A percentile compares a stretch with the other conserved stretches of the same genome.
These are phyloP conservation scores for Zoysia matrella DNA, from an alignment of 202 grass and related monocot species.

Conservation along the genomic window DNA sequence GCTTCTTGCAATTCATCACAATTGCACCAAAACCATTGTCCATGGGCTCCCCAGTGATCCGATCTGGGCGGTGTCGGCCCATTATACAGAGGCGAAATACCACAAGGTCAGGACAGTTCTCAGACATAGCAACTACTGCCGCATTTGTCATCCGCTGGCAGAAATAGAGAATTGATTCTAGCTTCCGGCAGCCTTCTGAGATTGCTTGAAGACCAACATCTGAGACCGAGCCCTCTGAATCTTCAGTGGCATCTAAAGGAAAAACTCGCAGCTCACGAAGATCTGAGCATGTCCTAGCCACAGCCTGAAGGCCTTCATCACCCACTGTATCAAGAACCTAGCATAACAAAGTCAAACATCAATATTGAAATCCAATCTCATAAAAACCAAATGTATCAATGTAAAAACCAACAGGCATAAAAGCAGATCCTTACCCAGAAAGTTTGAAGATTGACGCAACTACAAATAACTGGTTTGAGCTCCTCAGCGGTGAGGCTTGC, in stretches of 20 bases:
- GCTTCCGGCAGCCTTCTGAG: conserved; percentile 81
- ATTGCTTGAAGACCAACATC: conserved; percentile 75
- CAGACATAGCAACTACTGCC: conserved; percentile 75
- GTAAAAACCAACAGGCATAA: background rate
- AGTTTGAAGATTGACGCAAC: conserved; percentile 64
- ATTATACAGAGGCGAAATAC: conserved; percentile 94
- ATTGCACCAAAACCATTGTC: conserved; percentile 88
- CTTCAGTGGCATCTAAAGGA: conserved; percentile 71
- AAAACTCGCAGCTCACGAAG: conserved; percentile 87
- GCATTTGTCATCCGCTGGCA: conserved; percentile 92
- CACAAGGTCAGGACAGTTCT: conserved; percentile 80
- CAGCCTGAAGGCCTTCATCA: conserved; percentile 79
- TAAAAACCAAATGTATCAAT: conserved; percentile 7
- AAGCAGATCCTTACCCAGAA: conserved; percentile 69
- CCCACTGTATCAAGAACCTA: conserved; percentile 90
- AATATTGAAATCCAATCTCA: background rate
- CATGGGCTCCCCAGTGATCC: conserved; percentile 65
- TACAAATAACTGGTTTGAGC: conserved; percentile 63
- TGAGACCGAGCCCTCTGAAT: conserved; percentile 72
- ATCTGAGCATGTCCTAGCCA: conserved; percentile 74
- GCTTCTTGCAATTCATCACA: conserved; percentile 86
- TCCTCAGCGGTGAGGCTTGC: conserved; percentile 59
- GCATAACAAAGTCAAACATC: conserved; percentile 38
- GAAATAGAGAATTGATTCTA: conserved; percentile 89
- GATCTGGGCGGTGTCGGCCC: conserved; percentile 69